Base-by-base conservation (phyloP, 345 rosid genomes). In the Melaleuca quinquenervia region DNA sequence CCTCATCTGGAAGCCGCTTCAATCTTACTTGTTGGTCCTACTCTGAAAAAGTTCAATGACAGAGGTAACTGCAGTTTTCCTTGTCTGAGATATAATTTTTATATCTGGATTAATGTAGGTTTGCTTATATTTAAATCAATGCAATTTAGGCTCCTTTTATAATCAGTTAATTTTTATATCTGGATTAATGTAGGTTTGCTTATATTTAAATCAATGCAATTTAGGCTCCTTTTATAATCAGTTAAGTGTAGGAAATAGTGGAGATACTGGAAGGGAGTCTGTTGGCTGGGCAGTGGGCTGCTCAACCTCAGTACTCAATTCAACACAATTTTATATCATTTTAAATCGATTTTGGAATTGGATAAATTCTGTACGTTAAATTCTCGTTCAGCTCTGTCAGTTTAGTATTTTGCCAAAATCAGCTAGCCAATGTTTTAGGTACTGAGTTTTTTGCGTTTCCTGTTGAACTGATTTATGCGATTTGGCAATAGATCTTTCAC, bases 21-120 rank as follows among this genome's bases (percentile, higher is more conserved):
- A 84, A 94, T 96, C 87, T 87, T 97, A 92, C 98, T 97, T 90
- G 96, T 96, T 90, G 99, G 99, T 90, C 94, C 96, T 84, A 94
- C 98, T 70, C 90, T 97, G 92, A 97, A 97, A 91, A 97, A 95
- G 92, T 97, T 97, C 90, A 97, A 97, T 90, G 99, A 97, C 93
- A 94, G 97, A 96, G 99, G 99, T 97, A 91, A 54, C 32, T 83
- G 55, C 84, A 83, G 52, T 84, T 83, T 86, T 82, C 22, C 41
- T 82, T 50, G 45, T 48, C 45, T 50, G n/a, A 32, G 80, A 70
- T 70, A 20, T 16, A 45, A 32, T 32, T 76, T 70, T 70, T 70
- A 70, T 36, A 41, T 70, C 48, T 20, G 5, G 78, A 36, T 36
- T 36, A 18, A 32, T 36, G 41, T 70, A 36, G 36, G 13, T 36